Base-by-base conservation (phyloP, 2,329 filamentous ascomycete species). In the Fusarium equiseti region DNA sequence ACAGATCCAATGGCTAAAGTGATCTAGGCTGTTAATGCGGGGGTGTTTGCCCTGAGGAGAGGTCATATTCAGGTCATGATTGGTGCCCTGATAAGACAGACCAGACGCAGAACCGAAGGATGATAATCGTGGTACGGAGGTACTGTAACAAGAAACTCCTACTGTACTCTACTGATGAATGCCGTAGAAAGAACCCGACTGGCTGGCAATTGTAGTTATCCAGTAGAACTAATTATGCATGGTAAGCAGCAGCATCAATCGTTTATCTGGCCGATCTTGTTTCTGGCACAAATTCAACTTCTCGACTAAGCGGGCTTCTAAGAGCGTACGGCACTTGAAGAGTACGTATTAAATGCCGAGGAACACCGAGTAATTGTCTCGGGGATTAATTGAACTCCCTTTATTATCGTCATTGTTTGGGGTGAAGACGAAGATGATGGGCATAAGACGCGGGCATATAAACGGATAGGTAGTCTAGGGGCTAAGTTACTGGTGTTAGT, bases 21-120 rank as follows among this genome's bases (percentile, higher is more conserved):
- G 31, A 61, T 35, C 46, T n/a, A 38, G 35, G 35, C 10, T 31
- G 35, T 22, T 45, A 51, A 45, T 59, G 62, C 62, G 62, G 63
- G 63, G 63, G 63, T 52, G 50, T 48, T 35, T n/a, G 24, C 5
- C 11, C 26, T 29, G 45, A 45, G 42, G 32, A 29, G 52, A 64
- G 45, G 31, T 38, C 13, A 15, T 15, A 13, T 46, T 27, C 32
- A 48, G 40, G 35, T 16, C 26, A 24, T 65, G 46, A 65, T 65
- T 64, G 62, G 62, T 52, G 51, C 44, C 38, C 31, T 52, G 59
- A 38, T 46, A 26, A 59, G 26, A 42, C 46, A 42, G 29, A 20
- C 29, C 20, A n/a, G 24, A 44, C 27, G 27, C 42, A 44, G 46
- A 46, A 61, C 15, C 15, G 35, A 38, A 38, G 35, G 35, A n/a